phyloP scores from a whole-genome alignment of 148 eudicot genomes.

The Chenopodium quinoa region DNA sequence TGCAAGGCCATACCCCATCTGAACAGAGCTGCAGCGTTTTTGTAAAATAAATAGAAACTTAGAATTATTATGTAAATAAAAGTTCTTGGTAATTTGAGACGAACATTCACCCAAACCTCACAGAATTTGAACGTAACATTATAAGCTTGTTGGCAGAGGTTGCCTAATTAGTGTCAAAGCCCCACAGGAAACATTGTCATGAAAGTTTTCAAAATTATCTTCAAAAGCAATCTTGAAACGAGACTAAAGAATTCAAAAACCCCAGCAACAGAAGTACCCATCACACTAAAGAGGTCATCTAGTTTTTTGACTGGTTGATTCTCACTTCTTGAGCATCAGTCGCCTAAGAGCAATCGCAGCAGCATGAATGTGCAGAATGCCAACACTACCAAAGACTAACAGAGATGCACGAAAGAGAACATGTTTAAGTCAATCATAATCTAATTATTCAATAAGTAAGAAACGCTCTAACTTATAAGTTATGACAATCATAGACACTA shows the following conservation, averaged over 20 bases:
- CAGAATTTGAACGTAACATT: neutral
- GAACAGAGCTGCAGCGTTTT: slow-evolving; percentile 65
- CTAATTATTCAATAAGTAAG: neutral
- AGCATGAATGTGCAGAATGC: neutral
- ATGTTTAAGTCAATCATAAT: neutral
- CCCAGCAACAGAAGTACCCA: neutral
- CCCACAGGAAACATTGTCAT: neutral
- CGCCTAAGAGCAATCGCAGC: neutral
- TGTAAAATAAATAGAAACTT: neutral
- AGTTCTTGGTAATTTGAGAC: too few relatives aligned
- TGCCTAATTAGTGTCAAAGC: neutral
- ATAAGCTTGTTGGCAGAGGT: neutral
- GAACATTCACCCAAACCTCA: too few relatives aligned
- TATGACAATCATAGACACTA: neutral
- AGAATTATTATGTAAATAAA: neutral
- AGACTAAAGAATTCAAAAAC: neutral
- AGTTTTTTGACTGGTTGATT: neutral
- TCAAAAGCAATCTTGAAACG: neutral
- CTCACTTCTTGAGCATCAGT: neutral
- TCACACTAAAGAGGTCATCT: neutral
- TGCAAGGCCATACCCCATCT: slow-evolving; percentile 92
- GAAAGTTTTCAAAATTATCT: neutral
- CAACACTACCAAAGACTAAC: neutral
- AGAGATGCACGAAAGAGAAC: neutral
- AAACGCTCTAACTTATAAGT: neutral